phyloP scores from a whole-genome alignment of 495 filamentous ascomycete species.

The Xylaria longipes region DNA sequence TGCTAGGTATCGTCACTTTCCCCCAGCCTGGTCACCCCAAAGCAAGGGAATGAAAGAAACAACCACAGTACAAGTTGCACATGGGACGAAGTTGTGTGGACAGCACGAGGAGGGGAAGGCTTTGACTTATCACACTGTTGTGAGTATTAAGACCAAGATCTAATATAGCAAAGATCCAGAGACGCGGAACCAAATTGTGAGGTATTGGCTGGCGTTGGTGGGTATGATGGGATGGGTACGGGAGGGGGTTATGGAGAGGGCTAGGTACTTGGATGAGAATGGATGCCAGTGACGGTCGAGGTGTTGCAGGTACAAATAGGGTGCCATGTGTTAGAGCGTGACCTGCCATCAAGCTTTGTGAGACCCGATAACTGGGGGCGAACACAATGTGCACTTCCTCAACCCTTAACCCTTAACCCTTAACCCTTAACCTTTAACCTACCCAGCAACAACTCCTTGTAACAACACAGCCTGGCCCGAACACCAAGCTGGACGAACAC shows the following conservation, averaged over 20 bases:
- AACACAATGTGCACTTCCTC: conserved; percentile 12
- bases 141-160: not conserved
- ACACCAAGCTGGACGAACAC: not conserved
- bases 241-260: conserved; percentile 2
- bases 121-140: not conserved
- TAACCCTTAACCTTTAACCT: too few relatives aligned
- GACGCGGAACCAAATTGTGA: not conserved
- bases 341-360: conserved; percentile 8
- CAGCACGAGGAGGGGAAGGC: not conserved
- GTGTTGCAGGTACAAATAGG: not conserved
- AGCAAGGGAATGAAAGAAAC: not conserved
- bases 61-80: not conserved
- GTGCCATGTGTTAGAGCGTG: not conserved
- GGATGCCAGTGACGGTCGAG: not conserved
- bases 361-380: conserved; percentile 13
- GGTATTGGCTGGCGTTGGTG: not conserved
- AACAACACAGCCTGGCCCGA: conserved; percentile 1
- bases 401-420: too few relatives aligned
- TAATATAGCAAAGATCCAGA: not conserved
- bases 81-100: not conserved
- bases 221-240: not conserved
- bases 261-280: conserved; percentile 4
- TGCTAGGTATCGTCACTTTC: not conserved
- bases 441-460: conserved; percentile 15
- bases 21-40: not conserved